Conservation (phyloP, 495 filamentous ascomycete genomes). For the Neurospora sp. region DNA sequence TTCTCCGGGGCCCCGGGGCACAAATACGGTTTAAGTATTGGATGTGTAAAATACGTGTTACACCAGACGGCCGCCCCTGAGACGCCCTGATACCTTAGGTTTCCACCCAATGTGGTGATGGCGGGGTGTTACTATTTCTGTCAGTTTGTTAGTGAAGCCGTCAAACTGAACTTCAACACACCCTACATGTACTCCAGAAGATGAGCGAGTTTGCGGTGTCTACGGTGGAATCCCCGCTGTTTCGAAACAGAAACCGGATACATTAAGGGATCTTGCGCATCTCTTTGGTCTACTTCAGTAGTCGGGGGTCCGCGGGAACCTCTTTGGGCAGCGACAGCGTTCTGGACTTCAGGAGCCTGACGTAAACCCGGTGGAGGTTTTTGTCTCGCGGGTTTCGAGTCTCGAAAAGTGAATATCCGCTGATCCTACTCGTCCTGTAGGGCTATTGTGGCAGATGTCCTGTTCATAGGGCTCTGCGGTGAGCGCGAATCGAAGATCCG, state of each 20-base stretch:
- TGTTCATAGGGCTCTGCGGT: background rate
- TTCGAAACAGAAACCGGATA: background rate
- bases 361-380: background rate
- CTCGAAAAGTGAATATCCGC: background rate
- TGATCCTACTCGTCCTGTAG: background rate
- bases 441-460: background rate
- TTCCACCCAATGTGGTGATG: background rate
- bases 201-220: background rate
- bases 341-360: background rate
- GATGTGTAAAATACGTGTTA: background rate
- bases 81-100: background rate
- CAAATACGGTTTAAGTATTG: background rate
- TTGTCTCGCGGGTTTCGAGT: background rate
- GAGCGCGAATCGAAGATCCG: background rate
- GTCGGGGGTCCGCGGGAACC: background rate
- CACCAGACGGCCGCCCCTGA: background rate
- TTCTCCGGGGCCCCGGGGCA: background rate
- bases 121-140: background rate
- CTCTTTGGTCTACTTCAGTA: background rate
- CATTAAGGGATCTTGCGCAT: background rate
- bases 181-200: background rate
- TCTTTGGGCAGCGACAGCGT: background rate
- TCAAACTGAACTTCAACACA: background rate
- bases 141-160: background rate
- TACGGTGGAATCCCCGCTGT: background rate